Evolutionary conservation across 2,329 filamentous ascomycete species (phyloP).

Genomic region (Cladophialophora psammophila): DNA sequence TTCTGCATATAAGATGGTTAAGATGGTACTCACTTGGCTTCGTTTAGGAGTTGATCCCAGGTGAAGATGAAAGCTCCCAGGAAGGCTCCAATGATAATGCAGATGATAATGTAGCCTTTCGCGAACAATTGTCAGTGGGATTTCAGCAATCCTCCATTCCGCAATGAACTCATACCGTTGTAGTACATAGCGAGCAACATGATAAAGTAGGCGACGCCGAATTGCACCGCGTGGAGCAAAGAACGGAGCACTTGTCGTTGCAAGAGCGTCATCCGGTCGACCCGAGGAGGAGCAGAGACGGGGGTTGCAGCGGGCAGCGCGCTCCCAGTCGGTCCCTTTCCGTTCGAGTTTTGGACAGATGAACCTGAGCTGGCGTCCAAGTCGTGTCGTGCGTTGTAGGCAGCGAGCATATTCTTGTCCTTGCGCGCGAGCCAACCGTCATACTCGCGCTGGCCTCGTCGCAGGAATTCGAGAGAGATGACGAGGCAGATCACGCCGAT

Average conservation of each 20-base stretch:
- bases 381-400: slow-evolving; percentile 19
- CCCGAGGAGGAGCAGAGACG: background rate
- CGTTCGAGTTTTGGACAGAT: background rate
- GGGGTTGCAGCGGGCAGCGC: slow-evolving; percentile 33
- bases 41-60: slow-evolving; percentile 55
- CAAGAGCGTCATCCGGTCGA: background rate
- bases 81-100: slow-evolving; percentile 78
- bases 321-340: background rate
- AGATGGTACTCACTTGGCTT: background rate
- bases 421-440: slow-evolving; percentile 62
- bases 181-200: slow-evolving; percentile 72
- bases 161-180: slow-evolving; percentile 55
- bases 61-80: slow-evolving; percentile 76
- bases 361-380: background rate
- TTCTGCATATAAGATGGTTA: too few species aligned
- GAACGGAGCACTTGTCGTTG: slow-evolving; percentile 33
- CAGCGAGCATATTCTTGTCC: slow-evolving; percentile 25
- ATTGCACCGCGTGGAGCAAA: slow-evolving; percentile 32
- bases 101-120: slow-evolving; percentile 76
- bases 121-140: background rate
- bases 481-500: slow-evolving; percentile 73
- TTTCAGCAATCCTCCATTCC: background rate
- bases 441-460: slow-evolving; percentile 74
- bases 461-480: slow-evolving; percentile 74
- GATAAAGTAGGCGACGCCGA: slow-evolving; percentile 63